These are phyloP conservation scores for Zygoascus sp. DNA, from an alignment of 1,139 yeast species.

Conservation along the genomic window DNA sequence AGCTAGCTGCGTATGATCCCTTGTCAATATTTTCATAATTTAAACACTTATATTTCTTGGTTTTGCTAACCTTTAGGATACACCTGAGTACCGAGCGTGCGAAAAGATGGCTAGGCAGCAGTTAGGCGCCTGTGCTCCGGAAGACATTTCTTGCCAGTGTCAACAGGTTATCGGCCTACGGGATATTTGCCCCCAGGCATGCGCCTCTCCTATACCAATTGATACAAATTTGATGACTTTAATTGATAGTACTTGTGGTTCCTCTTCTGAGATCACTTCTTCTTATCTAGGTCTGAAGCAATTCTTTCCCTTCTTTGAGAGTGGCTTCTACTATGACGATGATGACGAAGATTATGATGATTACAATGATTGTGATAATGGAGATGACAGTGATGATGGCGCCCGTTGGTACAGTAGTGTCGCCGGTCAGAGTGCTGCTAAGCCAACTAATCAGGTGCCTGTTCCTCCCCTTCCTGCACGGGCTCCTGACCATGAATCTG, in stretches of 20 bases:
- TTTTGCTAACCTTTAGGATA: constrained; percentile 12
- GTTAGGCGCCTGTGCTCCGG: constrained; percentile 22
- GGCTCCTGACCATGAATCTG: not conserved
- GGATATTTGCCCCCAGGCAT: constrained; percentile 24
- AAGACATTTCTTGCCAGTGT: constrained; percentile 27
- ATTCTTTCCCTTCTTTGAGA: constrained; percentile 19
- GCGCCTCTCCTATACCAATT: constrained; percentile 12
- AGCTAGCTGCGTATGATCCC: constrained; percentile 12
- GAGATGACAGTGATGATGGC: constrained; percentile 32
- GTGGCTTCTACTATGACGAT: constrained; percentile 17
- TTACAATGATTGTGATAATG: constrained; percentile 32
- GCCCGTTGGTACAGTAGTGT: constrained; percentile 23
- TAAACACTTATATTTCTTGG: not conserved
- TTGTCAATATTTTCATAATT: not conserved
- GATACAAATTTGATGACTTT: constrained; percentile 12
- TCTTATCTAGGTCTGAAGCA: constrained; percentile 18
- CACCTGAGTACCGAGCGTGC: constrained; percentile 21
- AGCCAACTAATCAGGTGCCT: not conserved
- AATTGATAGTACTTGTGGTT: constrained; percentile 24
- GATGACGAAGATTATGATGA: constrained; percentile 24
- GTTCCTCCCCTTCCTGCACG: not conserved
- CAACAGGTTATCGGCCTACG: constrained; percentile 20
- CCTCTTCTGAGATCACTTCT: constrained; percentile 16
- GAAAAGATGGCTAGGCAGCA: constrained; percentile 18
- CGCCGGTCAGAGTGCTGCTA: not conserved